A percentile compares a stretch with the other conserved stretches of the same genome.
These are phyloP conservation scores for Cercospora beticola DNA, from an alignment of 2,329 filamentous ascomycete genomes.

Conservation along the genomic window DNA sequence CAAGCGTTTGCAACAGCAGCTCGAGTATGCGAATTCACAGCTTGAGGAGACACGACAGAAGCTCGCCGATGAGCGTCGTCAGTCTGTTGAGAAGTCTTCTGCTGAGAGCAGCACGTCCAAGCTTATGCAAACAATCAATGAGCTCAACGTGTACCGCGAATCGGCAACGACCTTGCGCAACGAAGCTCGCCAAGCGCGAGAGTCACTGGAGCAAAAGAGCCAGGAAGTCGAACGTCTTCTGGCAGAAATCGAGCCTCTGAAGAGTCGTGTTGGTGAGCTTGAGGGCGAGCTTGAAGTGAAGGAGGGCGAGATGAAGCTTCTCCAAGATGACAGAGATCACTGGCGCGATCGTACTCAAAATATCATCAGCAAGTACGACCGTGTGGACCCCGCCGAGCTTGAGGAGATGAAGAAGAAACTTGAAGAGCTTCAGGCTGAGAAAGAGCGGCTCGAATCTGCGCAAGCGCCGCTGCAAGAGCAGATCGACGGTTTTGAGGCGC, in stretches of 20 bases:
- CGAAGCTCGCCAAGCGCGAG: conserved; percentile 76
- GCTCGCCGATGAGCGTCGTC: conserved; percentile 82
- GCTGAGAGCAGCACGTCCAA: conserved; percentile 80
- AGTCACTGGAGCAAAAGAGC: conserved; percentile 72
- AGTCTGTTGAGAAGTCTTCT: conserved; percentile 70
- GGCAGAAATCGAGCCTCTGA: conserved; percentile 75
- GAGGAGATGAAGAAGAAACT: conserved; percentile 84
- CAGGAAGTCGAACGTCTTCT: conserved; percentile 72
- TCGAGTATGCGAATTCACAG: conserved; percentile 82
- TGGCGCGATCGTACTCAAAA: conserved; percentile 96
- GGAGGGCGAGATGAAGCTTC: conserved; percentile 81
- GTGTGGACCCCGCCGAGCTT: conserved; percentile 88
- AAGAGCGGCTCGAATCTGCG: conserved; percentile 53
- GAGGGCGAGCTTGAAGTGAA: conserved; percentile 78
- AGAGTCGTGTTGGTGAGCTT: conserved; percentile 75
- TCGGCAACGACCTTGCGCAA: conserved; percentile 88
- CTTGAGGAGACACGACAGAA: conserved; percentile 87
- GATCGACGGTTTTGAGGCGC: conserved; percentile 49
- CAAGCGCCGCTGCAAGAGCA: conserved; percentile 53
- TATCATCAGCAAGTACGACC: conserved; percentile 93
- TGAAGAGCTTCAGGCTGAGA: conserved; percentile 54
- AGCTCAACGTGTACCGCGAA: conserved; percentile 93
- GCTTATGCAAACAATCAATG: conserved; percentile 89
- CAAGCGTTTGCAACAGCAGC: conserved; percentile 84
- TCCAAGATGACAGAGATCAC: conserved; percentile 87